phyloP scores from a whole-genome alignment of 257 asterid genomes.

The Mentha longifolia region DNA sequence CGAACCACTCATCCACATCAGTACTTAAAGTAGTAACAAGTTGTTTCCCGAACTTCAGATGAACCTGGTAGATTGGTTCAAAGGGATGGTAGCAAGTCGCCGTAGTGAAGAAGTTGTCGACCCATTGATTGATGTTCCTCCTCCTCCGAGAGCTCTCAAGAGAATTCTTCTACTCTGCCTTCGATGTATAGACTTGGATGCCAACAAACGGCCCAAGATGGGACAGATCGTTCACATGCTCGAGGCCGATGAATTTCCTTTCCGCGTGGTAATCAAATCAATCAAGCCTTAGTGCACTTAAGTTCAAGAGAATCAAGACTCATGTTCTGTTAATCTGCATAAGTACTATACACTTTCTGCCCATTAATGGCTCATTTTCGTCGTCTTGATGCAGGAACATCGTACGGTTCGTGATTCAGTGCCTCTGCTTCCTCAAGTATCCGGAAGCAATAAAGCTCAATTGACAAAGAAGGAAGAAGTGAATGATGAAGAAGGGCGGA shows the following conservation, averaged over 20 bases:
- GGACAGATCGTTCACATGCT: conserved; percentile 98
- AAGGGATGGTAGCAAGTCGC: conserved; percentile 85
- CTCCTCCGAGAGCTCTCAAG: conserved; percentile 81
- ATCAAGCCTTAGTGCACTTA: not conserved
- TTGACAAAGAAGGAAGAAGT: conserved; percentile 42
- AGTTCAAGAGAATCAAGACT: not conserved
- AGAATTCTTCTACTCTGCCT: conserved; percentile 80
- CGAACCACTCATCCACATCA: not conserved
- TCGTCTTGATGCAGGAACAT: conserved; percentile 54
- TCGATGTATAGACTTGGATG: conserved; percentile 87
- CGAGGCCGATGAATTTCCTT: conserved; percentile 90
- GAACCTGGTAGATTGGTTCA: conserved; percentile 97
- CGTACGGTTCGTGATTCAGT: conserved; percentile 59
- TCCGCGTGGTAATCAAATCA: conserved; percentile 59
- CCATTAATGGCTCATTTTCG: no score
- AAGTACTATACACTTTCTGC: no score
- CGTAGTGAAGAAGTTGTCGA: conserved; percentile 84
- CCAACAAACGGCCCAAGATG: conserved; percentile 95
- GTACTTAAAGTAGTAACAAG: not conserved
- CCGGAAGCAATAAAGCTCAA: conserved; percentile 38
- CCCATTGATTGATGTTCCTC: conserved; percentile 70
- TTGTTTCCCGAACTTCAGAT: conserved; percentile 58
- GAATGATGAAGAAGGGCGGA: conserved; percentile 54
- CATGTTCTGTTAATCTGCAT: no score
- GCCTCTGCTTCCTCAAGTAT: conserved; percentile 46